These are phyloP conservation scores for Coemansia sp. DNA, from an alignment of 192 early-diverging fungal species.

Conservation along the genomic window DNA sequence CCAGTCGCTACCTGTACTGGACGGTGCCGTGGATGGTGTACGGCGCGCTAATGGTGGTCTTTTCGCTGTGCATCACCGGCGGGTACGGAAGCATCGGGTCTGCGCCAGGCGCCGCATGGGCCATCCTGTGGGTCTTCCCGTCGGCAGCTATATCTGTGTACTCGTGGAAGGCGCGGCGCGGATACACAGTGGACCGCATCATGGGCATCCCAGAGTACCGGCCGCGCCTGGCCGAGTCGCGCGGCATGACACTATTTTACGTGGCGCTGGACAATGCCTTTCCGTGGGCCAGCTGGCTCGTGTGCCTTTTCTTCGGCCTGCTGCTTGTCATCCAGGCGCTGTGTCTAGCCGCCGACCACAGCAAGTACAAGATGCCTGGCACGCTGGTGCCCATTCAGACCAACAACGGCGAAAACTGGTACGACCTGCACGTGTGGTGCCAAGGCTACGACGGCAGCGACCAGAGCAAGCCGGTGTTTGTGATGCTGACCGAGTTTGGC, in stretches of 20 bases:
- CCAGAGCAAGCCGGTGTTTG: constrained; percentile 37
- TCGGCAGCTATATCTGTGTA: constrained; percentile 29
- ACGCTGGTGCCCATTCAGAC: constrained; percentile 47
- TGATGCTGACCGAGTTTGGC: constrained; percentile 52
- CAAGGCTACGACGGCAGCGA: constrained; percentile 23
- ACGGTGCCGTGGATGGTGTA: constrained; percentile 51
- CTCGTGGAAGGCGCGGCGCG: constrained; percentile 48
- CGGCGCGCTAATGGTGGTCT: constrained; percentile 27
- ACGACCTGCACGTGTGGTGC: constrained; percentile 54
- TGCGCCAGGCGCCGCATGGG: constrained; percentile 38
- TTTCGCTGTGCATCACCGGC: constrained; percentile 34
- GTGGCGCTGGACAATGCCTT: constrained; percentile 41
- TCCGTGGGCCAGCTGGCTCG: constrained; percentile 35
- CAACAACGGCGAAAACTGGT: constrained; percentile 45
- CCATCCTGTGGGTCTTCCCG: constrained; percentile 30
- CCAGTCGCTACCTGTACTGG: constrained; percentile 50
- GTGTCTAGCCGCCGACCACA: constrained; percentile 47
- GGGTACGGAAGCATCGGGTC: constrained; percentile 32
- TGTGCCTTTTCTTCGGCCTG: constrained; percentile 42
- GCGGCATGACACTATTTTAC: constrained; percentile 30
- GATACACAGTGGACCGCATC: constrained; percentile 51
- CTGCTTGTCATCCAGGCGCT: constrained; percentile 52
- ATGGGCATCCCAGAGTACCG: constrained; percentile 56
- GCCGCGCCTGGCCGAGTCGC: constrained; percentile 38
- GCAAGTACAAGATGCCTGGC: constrained; percentile 33